These are phyloP conservation scores for Saccharomyces pastorianus DNA, from an alignment of 1,139 yeast genomes.

Conservation along the genomic window DNA sequence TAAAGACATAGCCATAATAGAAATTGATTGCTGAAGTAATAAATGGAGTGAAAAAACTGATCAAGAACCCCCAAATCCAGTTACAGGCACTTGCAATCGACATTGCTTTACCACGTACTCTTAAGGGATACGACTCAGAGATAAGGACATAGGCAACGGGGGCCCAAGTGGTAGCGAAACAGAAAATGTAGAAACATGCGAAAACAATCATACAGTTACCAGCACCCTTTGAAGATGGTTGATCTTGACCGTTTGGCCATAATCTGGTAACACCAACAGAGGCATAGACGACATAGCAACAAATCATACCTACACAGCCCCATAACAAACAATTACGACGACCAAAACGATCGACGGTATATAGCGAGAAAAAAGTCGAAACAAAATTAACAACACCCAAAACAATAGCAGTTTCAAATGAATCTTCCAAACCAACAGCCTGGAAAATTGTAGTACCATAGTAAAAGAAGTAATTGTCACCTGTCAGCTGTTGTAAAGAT, in stretches of 20 bases:
- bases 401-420: slow-evolving; percentile 66
- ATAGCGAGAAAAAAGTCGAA: slow-evolving; percentile 61
- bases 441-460: slow-evolving; percentile 69
- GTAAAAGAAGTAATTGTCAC: slow-evolving; percentile 73
- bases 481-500: slow-evolving; percentile 66
- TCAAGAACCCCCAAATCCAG: slow-evolving; percentile 72
- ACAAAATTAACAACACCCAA: slow-evolving; percentile 71
- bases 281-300: slow-evolving; percentile 56
- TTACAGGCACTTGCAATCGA: slow-evolving; percentile 62
- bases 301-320: slow-evolving; percentile 57
- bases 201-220: slow-evolving; percentile 73
- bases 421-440: slow-evolving; percentile 63
- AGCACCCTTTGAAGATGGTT: slow-evolving; percentile 40
- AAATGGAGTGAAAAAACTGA: slow-evolving; percentile 67
- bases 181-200: slow-evolving; percentile 68
- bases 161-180: slow-evolving; percentile 80
- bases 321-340: slow-evolving; percentile 54
- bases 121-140: slow-evolving; percentile 68
- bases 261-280: slow-evolving; percentile 57
- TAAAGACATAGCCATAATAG: slow-evolving; percentile 61
- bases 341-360: slow-evolving; percentile 58
- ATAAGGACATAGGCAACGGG: slow-evolving; percentile 67
- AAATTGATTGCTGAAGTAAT: slow-evolving; percentile 39
- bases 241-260: slow-evolving; percentile 52
- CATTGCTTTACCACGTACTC: slow-evolving; percentile 71